These are phyloP conservation scores for Meripilus lineatus DNA, from an alignment of 1,284 basidiomycete species.

Conservation along the genomic window DNA sequence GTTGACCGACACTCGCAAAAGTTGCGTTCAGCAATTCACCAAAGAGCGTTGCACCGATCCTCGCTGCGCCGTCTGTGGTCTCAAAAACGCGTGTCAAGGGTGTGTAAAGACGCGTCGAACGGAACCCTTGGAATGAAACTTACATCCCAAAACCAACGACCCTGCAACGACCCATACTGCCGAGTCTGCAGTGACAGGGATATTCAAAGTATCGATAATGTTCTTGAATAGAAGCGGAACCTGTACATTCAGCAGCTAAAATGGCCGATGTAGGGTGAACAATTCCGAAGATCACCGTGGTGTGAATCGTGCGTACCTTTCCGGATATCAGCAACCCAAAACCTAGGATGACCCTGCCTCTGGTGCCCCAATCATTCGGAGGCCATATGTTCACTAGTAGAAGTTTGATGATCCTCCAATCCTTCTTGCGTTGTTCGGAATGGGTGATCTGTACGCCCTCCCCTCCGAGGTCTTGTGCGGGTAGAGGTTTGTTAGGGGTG, in stretches of 20 bases:
- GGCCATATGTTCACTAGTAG: constrained; percentile 73
- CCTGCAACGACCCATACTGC: constrained; percentile 93
- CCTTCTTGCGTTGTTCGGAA: constrained; percentile 55
- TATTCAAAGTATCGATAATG: constrained; percentile 86
- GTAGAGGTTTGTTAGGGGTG: too few species aligned
- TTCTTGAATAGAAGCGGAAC: constrained; percentile 95
- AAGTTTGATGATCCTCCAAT: constrained; percentile 64
- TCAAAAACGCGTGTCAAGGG: neutral
- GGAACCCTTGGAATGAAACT: constrained; percentile 26
- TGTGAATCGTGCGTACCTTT: constrained; percentile 55
- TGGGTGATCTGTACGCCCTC: constrained; percentile 19
- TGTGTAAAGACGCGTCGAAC: neutral
- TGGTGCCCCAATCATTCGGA: constrained; percentile 68
- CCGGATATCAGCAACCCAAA: constrained; percentile 79
- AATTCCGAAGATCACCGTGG: constrained; percentile 29
- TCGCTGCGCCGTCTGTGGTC: constrained; percentile 78
- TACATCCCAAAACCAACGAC: constrained; percentile 87
- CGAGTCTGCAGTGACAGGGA: constrained; percentile 72
- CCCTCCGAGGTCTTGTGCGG: too few species aligned
- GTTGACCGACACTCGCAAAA: constrained; percentile 94
- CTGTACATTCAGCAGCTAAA: constrained; percentile 84
- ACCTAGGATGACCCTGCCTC: constrained; percentile 79
- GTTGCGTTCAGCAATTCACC: constrained; percentile 93
- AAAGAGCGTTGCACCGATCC: constrained; percentile 87
- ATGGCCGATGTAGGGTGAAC: neutral